Evolutionary conservation across 169 alveolate species (phyloP).

Genomic region (Plasmodium chabaudi): DNA sequence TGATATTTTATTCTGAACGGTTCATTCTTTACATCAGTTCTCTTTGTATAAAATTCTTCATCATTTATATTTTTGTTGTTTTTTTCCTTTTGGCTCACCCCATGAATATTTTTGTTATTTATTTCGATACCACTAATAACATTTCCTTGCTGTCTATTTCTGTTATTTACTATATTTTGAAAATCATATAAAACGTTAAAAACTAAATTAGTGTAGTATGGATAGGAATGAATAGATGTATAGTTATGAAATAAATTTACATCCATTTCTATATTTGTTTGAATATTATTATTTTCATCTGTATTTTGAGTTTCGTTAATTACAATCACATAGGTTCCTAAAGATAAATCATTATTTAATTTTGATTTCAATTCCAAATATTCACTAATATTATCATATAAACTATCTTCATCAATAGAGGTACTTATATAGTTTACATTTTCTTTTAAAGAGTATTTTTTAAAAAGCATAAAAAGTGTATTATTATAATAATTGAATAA

Average conservation of each 20-base stretch:
- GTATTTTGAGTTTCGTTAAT: conserved; percentile 26
- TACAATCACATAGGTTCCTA: conserved; percentile 35
- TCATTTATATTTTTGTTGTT: background rate
- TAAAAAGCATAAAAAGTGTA: conserved; percentile 28
- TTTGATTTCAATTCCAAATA: conserved; percentile 13
- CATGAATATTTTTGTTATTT: background rate
- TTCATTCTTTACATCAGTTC: conserved; percentile 33
- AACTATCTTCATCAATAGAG: conserved; percentile 22
- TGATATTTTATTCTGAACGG: conserved; percentile 57
- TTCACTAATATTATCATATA: conserved; percentile 32
- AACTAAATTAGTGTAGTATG: conserved; percentile 43
- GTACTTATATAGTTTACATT: conserved; percentile 44
- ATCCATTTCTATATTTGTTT: conserved; percentile 28
- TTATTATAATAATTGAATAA: conserved; percentile 40
- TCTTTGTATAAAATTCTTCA: background rate
- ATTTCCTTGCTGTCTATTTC: background rate
- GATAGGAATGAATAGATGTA: conserved; percentile 66
- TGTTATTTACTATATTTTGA: conserved; percentile 15
- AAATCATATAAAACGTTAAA: conserved; percentile 49
- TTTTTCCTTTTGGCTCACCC: background rate
- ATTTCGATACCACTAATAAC: background rate
- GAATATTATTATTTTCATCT: background rate
- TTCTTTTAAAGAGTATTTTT: conserved; percentile 60
- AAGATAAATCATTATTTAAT: conserved; percentile 14
- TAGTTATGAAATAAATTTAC: conserved; percentile 60